Evolutionary conservation across 2,329 filamentous ascomycete genomes (phyloP).

Genomic region (Lasiodiplodia sp.): DNA sequence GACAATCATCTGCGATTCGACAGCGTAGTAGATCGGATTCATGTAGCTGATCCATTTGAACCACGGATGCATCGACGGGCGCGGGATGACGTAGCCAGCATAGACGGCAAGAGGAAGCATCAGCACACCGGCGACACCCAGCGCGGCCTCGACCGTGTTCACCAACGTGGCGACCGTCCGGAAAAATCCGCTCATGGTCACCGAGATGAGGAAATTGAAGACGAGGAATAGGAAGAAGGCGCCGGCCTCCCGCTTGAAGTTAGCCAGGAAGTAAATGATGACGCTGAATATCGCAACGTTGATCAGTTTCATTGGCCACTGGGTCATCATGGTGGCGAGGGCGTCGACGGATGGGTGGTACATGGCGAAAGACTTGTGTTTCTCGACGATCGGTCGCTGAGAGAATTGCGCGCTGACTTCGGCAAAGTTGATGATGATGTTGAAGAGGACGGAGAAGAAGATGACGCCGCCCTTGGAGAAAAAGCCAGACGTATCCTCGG

Average conservation of each 20-base stretch:
- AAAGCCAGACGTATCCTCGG: conserved; percentile 71
- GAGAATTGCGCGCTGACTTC: conserved; percentile 74
- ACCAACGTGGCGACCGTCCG: conserved; percentile 78
- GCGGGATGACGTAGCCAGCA: conserved; percentile 71
- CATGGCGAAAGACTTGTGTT: conserved; percentile 83
- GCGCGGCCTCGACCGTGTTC: conserved; percentile 66
- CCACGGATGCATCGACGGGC: conserved; percentile 60
- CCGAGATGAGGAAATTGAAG: conserved; percentile 73
- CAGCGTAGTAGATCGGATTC: conserved; percentile 79
- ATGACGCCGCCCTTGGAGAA: conserved; percentile 79
- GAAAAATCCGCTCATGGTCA: conserved; percentile 88
- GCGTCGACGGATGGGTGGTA: conserved; percentile 92
- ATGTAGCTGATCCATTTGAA: conserved; percentile 67
- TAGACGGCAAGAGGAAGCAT: conserved; percentile 72
- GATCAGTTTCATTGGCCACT: conserved; percentile 80
- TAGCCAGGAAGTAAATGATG: conserved; percentile 85
- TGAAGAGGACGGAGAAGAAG: conserved; percentile 88
- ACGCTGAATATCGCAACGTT: conserved; percentile 81
- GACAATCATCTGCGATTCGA: conserved; percentile 82
- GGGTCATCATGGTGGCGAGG: conserved; percentile 82
- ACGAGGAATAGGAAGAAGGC: conserved; percentile 87
- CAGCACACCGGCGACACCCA: conserved; percentile 63
- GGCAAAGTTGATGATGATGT: conserved; percentile 80
- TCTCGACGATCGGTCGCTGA: conserved; percentile 90
- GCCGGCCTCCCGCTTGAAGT: conserved; percentile 75